Evolutionary conservation across 306 rosid species (phyloP).

Genomic region (Delonix regia): DNA sequence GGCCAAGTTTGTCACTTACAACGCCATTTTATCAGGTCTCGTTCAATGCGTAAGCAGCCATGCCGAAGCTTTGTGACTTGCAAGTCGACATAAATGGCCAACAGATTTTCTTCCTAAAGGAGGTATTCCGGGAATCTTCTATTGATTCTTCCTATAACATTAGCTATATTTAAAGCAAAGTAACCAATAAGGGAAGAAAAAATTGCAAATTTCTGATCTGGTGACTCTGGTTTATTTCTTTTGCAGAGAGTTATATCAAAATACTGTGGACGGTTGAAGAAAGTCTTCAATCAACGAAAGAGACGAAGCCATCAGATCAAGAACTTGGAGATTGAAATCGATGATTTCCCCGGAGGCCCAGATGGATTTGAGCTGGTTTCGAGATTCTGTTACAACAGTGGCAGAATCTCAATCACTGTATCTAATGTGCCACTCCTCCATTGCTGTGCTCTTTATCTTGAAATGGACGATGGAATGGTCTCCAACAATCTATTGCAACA

Average conservation of each 20-base stretch:
- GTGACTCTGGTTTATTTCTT: constrained; percentile 26
- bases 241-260: constrained; percentile 55
- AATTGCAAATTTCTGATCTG: not conserved
- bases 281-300: constrained; percentile 48
- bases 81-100: constrained; percentile 61
- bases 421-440: constrained; percentile 66
- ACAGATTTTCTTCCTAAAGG: constrained; percentile 55
- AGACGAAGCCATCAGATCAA: constrained; percentile 34
- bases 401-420: constrained; percentile 47
- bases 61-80: constrained; percentile 54
- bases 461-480: constrained; percentile 59
- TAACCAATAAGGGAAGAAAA: not conserved
- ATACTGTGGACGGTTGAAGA: constrained; percentile 58
- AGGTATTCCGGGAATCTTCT: constrained; percentile 42
- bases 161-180: not conserved
- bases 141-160: not conserved
- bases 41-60: constrained; percentile 46
- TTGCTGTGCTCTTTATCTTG: constrained; percentile 63
- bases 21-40: constrained; percentile 23
- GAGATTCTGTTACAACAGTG: constrained; percentile 69
- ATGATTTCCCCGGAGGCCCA: constrained; percentile 75
- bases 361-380: constrained; percentile 68
- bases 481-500: constrained; percentile 60
- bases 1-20: not conserved
- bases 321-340: constrained; percentile 45